Evolutionary conservation across 805 yeast species (phyloP).

Genomic region (Diddensiella caesifluorescens): DNA sequence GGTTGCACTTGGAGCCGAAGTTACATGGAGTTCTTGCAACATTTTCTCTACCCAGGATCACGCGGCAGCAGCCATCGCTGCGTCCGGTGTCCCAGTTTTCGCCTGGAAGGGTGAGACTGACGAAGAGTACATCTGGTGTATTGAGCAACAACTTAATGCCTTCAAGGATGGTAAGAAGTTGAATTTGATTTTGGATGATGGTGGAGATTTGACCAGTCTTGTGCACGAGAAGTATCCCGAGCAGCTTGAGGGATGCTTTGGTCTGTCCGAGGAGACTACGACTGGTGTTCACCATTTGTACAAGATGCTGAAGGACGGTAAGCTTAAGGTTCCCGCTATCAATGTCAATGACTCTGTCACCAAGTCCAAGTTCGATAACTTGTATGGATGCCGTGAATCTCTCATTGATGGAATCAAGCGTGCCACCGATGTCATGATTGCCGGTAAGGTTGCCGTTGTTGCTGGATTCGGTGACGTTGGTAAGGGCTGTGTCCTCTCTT

Average conservation of each 20-base stretch:
- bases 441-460: conserved; percentile 98
- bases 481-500: conserved; percentile 99
- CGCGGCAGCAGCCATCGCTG: conserved; percentile 99
- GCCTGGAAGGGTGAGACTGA: conserved; percentile 99
- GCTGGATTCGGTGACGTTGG: conserved; percentile 99
- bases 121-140: conserved; percentile 99
- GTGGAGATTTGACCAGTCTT: conserved; percentile 96
- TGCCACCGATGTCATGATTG: conserved; percentile 99
- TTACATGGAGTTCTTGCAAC: conserved; percentile 99
- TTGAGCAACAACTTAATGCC: conserved; percentile 96
- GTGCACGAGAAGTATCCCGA: conserved; percentile 98
- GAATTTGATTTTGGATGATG: conserved; percentile 96
- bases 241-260: conserved; percentile 90
- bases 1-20: conserved; percentile 97
- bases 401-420: conserved; percentile 98
- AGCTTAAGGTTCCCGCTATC: conserved; percentile 96
- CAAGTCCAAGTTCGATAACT: conserved; percentile 98
- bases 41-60: conserved; percentile 99
- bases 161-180: conserved; percentile 94
- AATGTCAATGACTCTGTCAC: conserved; percentile 98
- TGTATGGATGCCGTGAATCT: conserved; percentile 99
- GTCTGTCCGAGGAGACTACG: conserved; percentile 98
- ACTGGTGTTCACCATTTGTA: conserved; percentile 99
- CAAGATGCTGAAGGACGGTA: conserved; percentile 85
- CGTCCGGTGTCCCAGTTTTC: conserved; percentile 97